These are phyloP conservation scores for Sisymbrium altissimum DNA, from an alignment of 345 rosid species.

Conservation along the genomic window DNA sequence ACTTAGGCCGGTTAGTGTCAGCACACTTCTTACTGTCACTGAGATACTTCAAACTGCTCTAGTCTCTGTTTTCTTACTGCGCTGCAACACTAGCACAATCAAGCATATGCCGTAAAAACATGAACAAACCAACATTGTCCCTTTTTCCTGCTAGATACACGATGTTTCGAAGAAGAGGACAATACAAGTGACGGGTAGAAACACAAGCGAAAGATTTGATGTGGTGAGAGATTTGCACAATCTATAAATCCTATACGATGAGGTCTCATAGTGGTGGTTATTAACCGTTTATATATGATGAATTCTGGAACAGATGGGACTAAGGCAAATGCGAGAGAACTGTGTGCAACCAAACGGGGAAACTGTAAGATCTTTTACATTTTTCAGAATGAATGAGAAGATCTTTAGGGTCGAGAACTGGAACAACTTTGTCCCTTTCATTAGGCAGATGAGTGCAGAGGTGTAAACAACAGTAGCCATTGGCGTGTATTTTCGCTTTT, in stretches of 20 bases:
- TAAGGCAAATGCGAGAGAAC: slow-evolving; percentile 52
- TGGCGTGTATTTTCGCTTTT: slow-evolving; percentile 11
- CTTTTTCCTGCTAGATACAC: slow-evolving; percentile 39
- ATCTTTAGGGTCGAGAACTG: slow-evolving; percentile 59
- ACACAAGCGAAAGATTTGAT: slow-evolving; percentile 52
- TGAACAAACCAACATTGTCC: background rate
- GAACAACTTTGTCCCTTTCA: slow-evolving; percentile 69
- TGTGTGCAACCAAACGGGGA: slow-evolving; percentile 52
- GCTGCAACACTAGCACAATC: background rate
- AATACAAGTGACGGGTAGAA: slow-evolving; percentile 56
- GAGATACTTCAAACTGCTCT: background rate
- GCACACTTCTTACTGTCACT: background rate
- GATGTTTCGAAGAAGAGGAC: slow-evolving; percentile 46
- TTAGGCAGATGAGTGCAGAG: slow-evolving; percentile 57
- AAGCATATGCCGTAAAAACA: background rate
- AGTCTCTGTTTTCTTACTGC: slow-evolving; percentile 3
- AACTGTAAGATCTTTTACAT: slow-evolving; percentile 62
- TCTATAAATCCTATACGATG: background rate
- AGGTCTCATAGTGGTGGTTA: background rate
- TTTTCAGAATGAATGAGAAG: slow-evolving; percentile 58
- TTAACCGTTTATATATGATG: background rate
- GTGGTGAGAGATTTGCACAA: slow-evolving; percentile 37
- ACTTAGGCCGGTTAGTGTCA: background rate
- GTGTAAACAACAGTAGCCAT: slow-evolving; percentile 37
- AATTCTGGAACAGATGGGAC: slow-evolving; percentile 46